These are phyloP conservation scores for Cladosporium sp. DNA, from an alignment of 2,329 filamentous ascomycete species.

Conservation along the genomic window DNA sequence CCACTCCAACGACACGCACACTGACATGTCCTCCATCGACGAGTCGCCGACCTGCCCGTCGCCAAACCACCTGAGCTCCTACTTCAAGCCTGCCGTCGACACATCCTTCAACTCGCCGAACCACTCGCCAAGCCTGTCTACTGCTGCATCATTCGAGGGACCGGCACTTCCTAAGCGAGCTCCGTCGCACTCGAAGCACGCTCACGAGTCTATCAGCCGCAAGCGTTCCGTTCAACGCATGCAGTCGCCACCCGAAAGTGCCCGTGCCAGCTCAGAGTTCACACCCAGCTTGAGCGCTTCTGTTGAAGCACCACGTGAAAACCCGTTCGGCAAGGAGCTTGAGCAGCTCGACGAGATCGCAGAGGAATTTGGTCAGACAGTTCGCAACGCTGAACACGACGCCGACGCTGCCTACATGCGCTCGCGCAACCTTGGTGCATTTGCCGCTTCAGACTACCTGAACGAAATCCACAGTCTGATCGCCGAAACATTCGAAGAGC, in stretches of 20 bases:
- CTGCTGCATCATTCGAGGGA: constrained; percentile 49
- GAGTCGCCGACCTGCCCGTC: constrained; percentile 50
- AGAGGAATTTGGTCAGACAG: constrained; percentile 71
- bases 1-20: constrained; percentile 63
- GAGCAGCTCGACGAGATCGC: constrained; percentile 90
- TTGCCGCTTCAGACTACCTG: constrained; percentile 80
- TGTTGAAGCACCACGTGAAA: constrained; percentile 49
- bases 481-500: constrained; percentile 42
- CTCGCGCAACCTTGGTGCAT: constrained; percentile 68
- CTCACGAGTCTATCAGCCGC: constrained; percentile 72
- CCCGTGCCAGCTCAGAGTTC: constrained; percentile 53
- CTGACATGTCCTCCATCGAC: constrained; percentile 60
- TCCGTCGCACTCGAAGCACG: constrained; percentile 85
- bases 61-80: constrained; percentile 57
- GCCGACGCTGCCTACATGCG: constrained; percentile 73
- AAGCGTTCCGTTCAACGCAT: constrained; percentile 60
- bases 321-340: constrained; percentile 87
- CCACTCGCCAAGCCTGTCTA: constrained; percentile 61
- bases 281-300: constrained; percentile 49
- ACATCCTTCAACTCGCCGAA: constrained; percentile 25
- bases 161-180: constrained; percentile 76
- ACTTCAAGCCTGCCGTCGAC: constrained; percentile 55
- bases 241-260: constrained; percentile 48
- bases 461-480: constrained; percentile 73
- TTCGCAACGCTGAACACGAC: constrained; percentile 64